Base-by-base conservation (phyloP, 163 green algal genomes). In the Scenedesmus sp. region DNA sequence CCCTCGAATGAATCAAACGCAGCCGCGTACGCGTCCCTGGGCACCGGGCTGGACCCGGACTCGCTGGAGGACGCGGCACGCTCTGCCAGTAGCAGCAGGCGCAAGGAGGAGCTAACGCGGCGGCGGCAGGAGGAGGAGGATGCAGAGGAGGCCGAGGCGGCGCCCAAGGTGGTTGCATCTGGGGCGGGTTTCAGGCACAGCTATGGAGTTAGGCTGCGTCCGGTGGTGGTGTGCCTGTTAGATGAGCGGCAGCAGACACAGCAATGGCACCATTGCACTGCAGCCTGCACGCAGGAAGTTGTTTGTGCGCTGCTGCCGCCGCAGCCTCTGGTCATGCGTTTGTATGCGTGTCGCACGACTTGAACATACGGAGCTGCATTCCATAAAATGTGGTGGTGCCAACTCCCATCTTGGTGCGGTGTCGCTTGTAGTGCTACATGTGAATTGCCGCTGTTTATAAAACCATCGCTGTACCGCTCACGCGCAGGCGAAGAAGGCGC, bases 401-500 rank as follows among this genome's bases (percentile, higher is more conserved):
- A 46, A 46, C 66, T 76, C 2, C 16, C 66, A 76, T 76, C 66
- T n/a, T 2, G 66, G 1, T 66, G 23, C 59, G 56, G 20, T 88
- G 57, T 74, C 79, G 10, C n/a, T 52, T n/a, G 3, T 12, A n/a
- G 3, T 52, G 12, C 12, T 16, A 57, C 77, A 56, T 5, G 3
- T 73, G 73, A 34, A 26, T 4, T 23, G 2, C 9, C 13, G 59
- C 3, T n/a, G 23, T 85, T 16, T 6, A 57, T 64, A 18, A 57
- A 7, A 64, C 81, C 10, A 3, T 34, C 52, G 84, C 34, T 46
- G 34, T 13, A 52, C 23, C 2, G 54, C 54, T 52, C 55, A 54
- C 55, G 52, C 10, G 67, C 89, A 96, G 90, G 92, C 89, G 56
- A 97, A 96, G 94, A 97, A 96, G 94, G 26, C 59, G 70, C 96